Evolutionary conservation across 202 grass and related monocot species (phyloP), one percentile per base, ranked within the genome.

Genomic region (Panicum virgatum): DNA sequence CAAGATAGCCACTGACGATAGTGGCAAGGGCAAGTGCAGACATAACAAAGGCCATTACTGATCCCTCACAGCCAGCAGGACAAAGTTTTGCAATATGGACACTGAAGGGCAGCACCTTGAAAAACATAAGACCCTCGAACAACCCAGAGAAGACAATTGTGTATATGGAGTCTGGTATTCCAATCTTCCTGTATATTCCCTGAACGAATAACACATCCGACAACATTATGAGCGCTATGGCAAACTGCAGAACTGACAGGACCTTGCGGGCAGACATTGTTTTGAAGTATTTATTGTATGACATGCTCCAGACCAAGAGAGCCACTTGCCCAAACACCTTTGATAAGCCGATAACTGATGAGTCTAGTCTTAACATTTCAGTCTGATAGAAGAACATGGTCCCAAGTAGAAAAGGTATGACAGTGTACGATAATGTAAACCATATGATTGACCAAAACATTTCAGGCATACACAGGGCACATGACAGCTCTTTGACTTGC

Each of bases 301-400:
- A 84, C 83, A 96, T 80, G 80, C 92, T 99, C 96, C 96, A 99
- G 47, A 84, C 83, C 80, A 99, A 79, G 10, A 93, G 86, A 71
- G 93, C 40, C 12, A 83, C 71, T 82, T 99, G 92, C 3, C 96
- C 96, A 63, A 96, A 91, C 43, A 96, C 96, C 87, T 94, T 99
- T 23, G 96, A 96, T 65, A 99, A 73, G 62, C 96, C 96, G 5
- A 99, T 90, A 57, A 99, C 57, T 2, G 93, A 99, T 8, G 96
- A 92, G n/a, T 96, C 87, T 5, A 99, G 93, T 32, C 78, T 91
- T 61, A 99, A 82, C 32, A 96, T 87, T 71, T 94, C 87, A 68
- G 96, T 96, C 75, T 99, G 96, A 57, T 96, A 99, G 80, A 99
- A 99, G 84, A 99, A 99, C 96, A 96, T 99, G 18, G 93, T 94